Base-by-base conservation (phyloP, 2,329 filamentous ascomycete species). In the Atkinsonella texensis region DNA sequence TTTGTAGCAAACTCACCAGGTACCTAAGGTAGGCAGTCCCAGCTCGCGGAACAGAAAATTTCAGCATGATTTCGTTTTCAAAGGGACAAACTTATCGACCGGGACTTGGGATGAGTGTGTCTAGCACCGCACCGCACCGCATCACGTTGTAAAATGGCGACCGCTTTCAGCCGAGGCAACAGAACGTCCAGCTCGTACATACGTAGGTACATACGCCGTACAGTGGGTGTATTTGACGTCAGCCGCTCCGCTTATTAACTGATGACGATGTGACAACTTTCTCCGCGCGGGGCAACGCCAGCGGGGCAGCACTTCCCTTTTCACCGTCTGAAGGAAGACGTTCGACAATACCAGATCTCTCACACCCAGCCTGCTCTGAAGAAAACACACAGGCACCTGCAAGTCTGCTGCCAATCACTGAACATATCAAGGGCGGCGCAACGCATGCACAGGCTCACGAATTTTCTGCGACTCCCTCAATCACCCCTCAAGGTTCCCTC, bases 401-500 rank as follows among this genome's bases (percentile, higher is more conserved):
- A 43, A 17, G 12, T n/a, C 41, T n/a, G 20, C 35, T 35, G n/a
- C 46, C 44, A 13, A 28, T 15, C 39, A 23, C 11, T 64, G 62
- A 64, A 53, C 53, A 41, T 54, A 51, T 35, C 51, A 51, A 58
- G 60, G 58, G 59, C 60, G 18, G 50, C 52, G 5, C 59, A 58
- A 48, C 61, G 59, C 28, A 59, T 64, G 17, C 57, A 53, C 54
- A 57, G 55, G 13, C 49, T 65, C 17, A 55, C 55, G 38, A 59
- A 55, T 54, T 49, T 18, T 43, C 48, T 60, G 48, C 35, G 51
- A 43, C 43, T 55, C 28, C 18, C 53, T 18, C 54, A 52, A 48
- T 15, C 50, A 3, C 38, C 49, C 15, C 44, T 56, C 51, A 53
- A 44, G 32, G 28, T 52, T 42, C 49, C 48, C 38, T 18, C n/a